phyloP scores from a whole-genome alignment of 495 filamentous ascomycete species.

The Neurospora pannonica region DNA sequence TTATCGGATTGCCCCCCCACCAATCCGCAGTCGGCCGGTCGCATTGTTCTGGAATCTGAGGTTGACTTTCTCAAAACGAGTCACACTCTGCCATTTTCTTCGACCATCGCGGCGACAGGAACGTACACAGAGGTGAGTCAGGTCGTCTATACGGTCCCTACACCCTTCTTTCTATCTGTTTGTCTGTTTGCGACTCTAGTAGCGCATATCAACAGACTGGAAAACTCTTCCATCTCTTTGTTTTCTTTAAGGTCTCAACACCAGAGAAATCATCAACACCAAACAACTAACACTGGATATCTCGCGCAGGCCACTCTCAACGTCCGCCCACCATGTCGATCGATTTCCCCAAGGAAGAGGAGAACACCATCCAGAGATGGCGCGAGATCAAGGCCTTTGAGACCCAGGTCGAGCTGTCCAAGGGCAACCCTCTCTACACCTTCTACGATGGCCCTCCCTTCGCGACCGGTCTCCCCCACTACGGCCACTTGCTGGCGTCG shows the following conservation, averaged over 20 bases:
- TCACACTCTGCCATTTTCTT: constrained; percentile 16
- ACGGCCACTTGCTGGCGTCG: constrained; percentile 89
- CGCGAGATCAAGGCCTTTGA: constrained; percentile 84
- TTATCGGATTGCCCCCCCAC: neutral
- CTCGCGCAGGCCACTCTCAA: neutral
- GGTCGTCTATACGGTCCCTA: neutral
- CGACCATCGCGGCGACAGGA: neutral
- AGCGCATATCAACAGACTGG: neutral
- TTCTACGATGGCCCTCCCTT: constrained; percentile 70
- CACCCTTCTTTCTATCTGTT: neutral
- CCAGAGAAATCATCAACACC: neutral
- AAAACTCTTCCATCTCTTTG: neutral
- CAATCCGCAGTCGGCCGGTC: neutral
- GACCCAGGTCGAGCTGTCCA: constrained; percentile 38
- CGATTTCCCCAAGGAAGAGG: constrained; percentile 87
- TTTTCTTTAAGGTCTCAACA: neutral
- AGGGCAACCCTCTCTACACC: constrained; percentile 65
- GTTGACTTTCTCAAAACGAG: constrained; percentile 7
- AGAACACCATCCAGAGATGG: constrained; percentile 71
- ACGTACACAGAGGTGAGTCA: neutral
- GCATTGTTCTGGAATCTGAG: neutral
- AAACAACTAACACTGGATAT: neutral
- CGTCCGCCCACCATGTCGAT: constrained; percentile 56
- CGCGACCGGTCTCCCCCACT: constrained; percentile 70
- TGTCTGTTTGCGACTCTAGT: neutral